phyloP scores from a whole-genome alignment of 257 asterid species.

The Gentiana macrophylla region DNA sequence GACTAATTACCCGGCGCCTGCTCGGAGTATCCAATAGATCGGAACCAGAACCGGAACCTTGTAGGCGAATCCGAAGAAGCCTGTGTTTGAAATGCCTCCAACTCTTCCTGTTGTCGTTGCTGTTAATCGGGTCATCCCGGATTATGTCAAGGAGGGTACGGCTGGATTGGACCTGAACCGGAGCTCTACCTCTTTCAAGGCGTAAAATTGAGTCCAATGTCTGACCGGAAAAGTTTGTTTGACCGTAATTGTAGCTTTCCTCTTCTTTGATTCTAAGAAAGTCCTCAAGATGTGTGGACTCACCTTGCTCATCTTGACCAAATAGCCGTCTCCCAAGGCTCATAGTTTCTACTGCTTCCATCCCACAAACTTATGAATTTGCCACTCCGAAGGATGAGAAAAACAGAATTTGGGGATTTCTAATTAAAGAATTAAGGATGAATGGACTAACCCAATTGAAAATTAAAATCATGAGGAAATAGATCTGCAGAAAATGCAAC shows the following conservation, averaged over 20 bases:
- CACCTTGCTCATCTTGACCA: background rate
- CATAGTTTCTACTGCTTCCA: background rate
- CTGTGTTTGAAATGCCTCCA: constrained; percentile 55
- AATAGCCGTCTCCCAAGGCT: constrained; percentile 5
- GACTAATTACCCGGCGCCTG: no score
- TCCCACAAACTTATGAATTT: background rate
- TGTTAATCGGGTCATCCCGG: constrained; percentile 39
- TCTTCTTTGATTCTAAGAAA: constrained; percentile 8
- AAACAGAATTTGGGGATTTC: no score
- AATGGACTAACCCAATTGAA: no score
- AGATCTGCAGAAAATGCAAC: no score
- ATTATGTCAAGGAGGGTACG: constrained; percentile 53
- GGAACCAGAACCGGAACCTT: no score
- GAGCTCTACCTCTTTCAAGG: constrained; percentile 8
- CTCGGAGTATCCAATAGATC: no score
- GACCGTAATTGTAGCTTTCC: background rate
- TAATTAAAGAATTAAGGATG: no score
- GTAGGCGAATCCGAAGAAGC: constrained; percentile 21
- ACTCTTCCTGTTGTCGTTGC: constrained; percentile 21
- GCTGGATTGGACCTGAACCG: constrained; percentile 14
- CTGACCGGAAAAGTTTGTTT: background rate
- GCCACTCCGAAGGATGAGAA: no score
- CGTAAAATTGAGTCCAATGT: constrained; percentile 18
- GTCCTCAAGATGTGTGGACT: constrained; percentile 1
- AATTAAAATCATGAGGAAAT: no score